Percentiles rank a stretch among this genome's conserved stretches.
These are phyloP conservation scores for Galeopsis tetrahit DNA, from an alignment of 257 asterid species.

Conservation along the genomic window DNA sequence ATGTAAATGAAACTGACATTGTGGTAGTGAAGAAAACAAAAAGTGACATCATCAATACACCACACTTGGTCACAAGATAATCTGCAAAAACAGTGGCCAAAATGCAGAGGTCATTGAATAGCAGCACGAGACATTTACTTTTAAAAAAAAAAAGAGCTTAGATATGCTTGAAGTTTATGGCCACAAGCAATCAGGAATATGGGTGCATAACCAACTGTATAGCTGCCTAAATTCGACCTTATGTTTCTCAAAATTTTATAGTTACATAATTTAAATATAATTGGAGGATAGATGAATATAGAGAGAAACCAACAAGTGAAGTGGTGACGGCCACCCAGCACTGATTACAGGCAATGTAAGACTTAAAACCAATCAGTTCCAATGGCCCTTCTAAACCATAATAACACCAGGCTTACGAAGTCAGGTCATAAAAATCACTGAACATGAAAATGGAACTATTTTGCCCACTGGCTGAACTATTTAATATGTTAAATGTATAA, in stretches of 20 bases:
- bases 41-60: constrained; percentile 98
- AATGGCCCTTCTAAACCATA: constrained; percentile 16
- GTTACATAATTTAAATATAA: not conserved
- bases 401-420: constrained; percentile 8
- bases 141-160: constrained; percentile 8
- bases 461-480: constrained; percentile 3
- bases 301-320: constrained; percentile 28
- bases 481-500: not conserved
- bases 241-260: constrained; percentile 8
- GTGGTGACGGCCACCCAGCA: constrained; percentile 11
- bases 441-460: constrained; percentile 14
- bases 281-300: constrained; percentile 11
- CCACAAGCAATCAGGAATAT: constrained; percentile 26
- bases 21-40: constrained; percentile 99
- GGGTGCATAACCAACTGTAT: constrained; percentile 2
- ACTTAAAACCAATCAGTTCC: constrained; percentile 16
- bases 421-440: not conserved
- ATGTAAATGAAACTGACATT: constrained; percentile 98
- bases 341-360: not conserved
- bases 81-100: constrained; percentile 61
- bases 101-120: constrained; percentile 28
- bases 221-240: constrained; percentile 24
- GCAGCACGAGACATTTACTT: constrained; percentile 18
- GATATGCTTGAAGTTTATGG: constrained; percentile 29
- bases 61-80: constrained; percentile 95